Conservation (phyloP, 768 basidiomycete genomes). For the Zangia roseola region DNA sequence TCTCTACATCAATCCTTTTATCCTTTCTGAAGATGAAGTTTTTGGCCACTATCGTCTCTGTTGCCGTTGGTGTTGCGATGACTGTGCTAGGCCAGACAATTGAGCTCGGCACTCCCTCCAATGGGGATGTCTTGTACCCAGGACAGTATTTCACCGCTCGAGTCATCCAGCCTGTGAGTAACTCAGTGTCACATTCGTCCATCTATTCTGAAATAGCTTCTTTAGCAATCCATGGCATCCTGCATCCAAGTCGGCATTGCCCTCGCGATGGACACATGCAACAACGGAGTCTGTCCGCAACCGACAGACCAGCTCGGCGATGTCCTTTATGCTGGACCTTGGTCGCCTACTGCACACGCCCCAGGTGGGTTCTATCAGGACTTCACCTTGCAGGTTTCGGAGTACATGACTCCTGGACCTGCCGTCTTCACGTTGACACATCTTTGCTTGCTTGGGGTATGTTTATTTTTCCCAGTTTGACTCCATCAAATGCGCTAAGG, state of each 20-base stretch:
- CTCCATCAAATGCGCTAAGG: neutral
- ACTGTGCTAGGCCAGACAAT: conserved; percentile 29
- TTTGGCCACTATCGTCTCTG: conserved; percentile 1
- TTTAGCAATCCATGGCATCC: conserved; percentile 17
- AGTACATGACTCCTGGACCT: conserved; percentile 11
- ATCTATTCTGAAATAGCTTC: neutral
- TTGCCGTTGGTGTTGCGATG: conserved; percentile 5
- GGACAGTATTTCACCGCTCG: conserved; percentile 22
- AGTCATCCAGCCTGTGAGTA: conserved; percentile 22
- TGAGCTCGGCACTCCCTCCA: conserved; percentile 20
- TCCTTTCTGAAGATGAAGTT: conserved; percentile 17
- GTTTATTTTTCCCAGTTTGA: neutral
- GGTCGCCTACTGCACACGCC: conserved; percentile 20
- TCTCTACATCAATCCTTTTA: no score
- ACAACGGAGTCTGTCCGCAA: conserved; percentile 22
- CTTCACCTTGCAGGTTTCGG: conserved; percentile 21
- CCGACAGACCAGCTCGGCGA: conserved; percentile 19
- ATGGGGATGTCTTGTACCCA: conserved; percentile 14
- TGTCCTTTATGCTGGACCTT: conserved; percentile 31
- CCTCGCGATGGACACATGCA: conserved; percentile 22
- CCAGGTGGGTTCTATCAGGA: conserved; percentile 28
- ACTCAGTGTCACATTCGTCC: neutral
- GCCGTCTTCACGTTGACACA: conserved; percentile 32
- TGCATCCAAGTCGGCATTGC: conserved; percentile 33
- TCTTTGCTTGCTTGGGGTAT: conserved; percentile 30